Evolutionary conservation across 495 filamentous ascomycete species (phyloP), one percentile per base, ranked within the genome.

Genomic region (Penicillium macrosclerotiorum): DNA sequence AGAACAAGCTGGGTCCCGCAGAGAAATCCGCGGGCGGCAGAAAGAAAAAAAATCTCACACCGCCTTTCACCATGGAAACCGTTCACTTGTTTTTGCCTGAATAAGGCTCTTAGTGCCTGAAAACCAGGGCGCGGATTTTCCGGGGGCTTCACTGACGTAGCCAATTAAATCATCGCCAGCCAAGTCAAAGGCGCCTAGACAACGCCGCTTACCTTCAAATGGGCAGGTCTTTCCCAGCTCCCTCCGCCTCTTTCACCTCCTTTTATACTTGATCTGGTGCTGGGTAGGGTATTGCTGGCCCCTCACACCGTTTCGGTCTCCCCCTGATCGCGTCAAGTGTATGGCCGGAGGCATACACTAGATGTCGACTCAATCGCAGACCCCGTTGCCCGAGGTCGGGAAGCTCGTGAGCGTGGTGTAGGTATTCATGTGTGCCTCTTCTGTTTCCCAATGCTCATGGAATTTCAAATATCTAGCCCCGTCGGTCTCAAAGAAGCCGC

Each of bases 401-500:
- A 80, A 74, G 64, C 76, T 78, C 29, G 63, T 80, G 52, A 80
- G 71, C 54, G 65, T 81, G 36, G 76, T 80, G 77, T 81, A 62
- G 52, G 74, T 60, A 36, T 11, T 4, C 8, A 36, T 5, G 11
- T 12, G 8, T 36, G 11, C 18, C 5, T 24, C n/a, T 20, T 24
- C 4, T 13, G 11, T 4, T 13, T 8, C 26, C n/a, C 34, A 47
- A 47, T 58, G 37, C 55, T 67, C 40, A 63, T 29, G 3, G 11
- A 13, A 13, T 20, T 31, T 32, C 7, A 14, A 34, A 51, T 22
- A 8, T 41, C 13, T 44, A 87, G 83, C 40, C 92, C 93, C n/a
- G 94, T 97, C 22, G 79, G 81, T 35, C 77, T 96, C 45, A 90
- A 88, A 74, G 93, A 98, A 78, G 93, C 93, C 36, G 87, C 90